Evolutionary conservation across 2,329 filamentous ascomycete genomes (phyloP).

Genomic region (Colletotrichum nymphaeae): DNA sequence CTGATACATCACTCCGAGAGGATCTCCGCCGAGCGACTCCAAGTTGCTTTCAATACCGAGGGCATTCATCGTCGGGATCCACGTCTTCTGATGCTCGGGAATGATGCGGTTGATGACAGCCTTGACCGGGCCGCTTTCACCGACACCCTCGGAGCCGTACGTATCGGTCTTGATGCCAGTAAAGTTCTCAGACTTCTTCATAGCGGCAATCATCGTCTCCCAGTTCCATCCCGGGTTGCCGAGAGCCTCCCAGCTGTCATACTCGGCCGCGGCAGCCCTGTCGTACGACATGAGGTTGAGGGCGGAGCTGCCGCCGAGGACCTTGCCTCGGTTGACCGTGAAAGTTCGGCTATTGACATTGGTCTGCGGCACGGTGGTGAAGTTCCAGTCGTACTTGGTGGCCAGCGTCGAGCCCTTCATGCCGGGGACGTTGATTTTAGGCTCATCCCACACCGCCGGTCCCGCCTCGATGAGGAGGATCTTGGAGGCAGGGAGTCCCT

Average conservation of each 20-base stretch:
- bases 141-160: slow-evolving; percentile 37
- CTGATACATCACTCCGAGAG: slow-evolving; percentile 61
- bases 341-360: slow-evolving; percentile 51
- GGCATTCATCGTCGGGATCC: slow-evolving; percentile 56
- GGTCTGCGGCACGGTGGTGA: slow-evolving; percentile 52
- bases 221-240: slow-evolving; percentile 51
- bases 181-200: slow-evolving; percentile 44
- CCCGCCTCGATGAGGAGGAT: slow-evolving; percentile 47
- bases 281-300: slow-evolving; percentile 56
- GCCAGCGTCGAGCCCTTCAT: slow-evolving; percentile 41
- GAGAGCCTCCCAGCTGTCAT: slow-evolving; percentile 48
- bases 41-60: slow-evolving; percentile 55
- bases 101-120: slow-evolving; percentile 53
- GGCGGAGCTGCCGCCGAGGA: slow-evolving; percentile 57
- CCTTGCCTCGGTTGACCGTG: slow-evolving; percentile 53
- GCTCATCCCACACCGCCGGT: slow-evolving; percentile 39
- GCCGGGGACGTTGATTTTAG: slow-evolving; percentile 43
- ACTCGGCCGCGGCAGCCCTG: slow-evolving; percentile 43
- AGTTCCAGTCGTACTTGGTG: slow-evolving; percentile 49
- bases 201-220: slow-evolving; percentile 47
- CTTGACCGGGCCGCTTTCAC: slow-evolving; percentile 40
- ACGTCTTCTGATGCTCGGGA: slow-evolving; percentile 54
- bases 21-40: slow-evolving; percentile 60
- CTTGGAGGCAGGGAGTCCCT: slow-evolving; percentile 36
- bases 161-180: slow-evolving; percentile 38